Evolutionary conservation across 164 flowering plant species (phyloP).

Genomic region (Tetracentron sinense): DNA sequence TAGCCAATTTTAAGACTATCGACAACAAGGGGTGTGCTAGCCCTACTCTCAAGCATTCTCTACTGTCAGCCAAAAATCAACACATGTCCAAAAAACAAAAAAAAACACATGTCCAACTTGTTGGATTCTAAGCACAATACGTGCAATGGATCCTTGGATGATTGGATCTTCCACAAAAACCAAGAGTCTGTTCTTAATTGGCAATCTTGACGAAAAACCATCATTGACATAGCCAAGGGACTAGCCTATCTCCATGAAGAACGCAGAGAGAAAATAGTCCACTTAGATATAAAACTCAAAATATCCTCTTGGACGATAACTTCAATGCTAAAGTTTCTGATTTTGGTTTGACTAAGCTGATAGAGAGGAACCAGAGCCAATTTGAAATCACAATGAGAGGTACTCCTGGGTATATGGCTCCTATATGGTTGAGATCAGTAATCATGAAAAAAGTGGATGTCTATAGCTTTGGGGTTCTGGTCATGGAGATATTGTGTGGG

Average conservation of each 20-base stretch:
- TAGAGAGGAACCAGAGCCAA: constrained; percentile 17
- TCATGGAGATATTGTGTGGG: constrained; percentile 20
- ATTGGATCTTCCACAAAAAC: constrained; percentile 16
- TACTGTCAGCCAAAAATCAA: no score
- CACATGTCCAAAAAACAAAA: no score
- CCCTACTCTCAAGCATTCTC: no score
- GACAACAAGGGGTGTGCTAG: no score
- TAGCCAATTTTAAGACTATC: no score
- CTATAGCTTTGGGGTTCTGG: constrained; percentile 20
- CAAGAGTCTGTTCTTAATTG: constrained; percentile 11
- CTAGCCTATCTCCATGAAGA: constrained; percentile 25
- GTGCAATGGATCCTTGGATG: constrained; percentile 29
- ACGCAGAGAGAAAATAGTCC: constrained; percentile 13
- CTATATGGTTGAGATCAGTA: constrained; percentile 16
- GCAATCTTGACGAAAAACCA: constrained; percentile 10
- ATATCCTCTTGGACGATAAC: constrained; percentile 13
- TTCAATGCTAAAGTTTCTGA: constrained; percentile 22
- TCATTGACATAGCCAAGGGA: constrained; percentile 18
- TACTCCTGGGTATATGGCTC: constrained; percentile 25
- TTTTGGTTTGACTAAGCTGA: constrained; percentile 23
- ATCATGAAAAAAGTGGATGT: constrained; percentile 24
- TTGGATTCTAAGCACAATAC: no score
- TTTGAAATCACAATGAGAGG: constrained; percentile 21
- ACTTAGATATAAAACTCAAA: constrained; percentile 19
- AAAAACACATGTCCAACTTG: no score